A percentile compares a stretch with the other conserved stretches of the same genome.
Conservation (phyloP, 2,329 filamentous ascomycete species). For the Coniochaeta sp. region DNA sequence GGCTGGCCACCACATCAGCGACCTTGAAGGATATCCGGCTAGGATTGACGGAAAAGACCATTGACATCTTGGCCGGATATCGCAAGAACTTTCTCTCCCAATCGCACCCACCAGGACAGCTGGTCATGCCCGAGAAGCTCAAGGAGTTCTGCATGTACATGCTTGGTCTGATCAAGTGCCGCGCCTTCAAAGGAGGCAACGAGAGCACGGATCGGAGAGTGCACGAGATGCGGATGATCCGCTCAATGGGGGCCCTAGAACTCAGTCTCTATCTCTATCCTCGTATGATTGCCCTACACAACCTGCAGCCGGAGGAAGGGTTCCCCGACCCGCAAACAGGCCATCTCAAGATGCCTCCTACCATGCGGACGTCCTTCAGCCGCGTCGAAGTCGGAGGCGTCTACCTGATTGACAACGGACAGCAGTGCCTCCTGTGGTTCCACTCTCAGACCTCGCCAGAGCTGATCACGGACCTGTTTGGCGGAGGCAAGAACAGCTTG, state of each 20-base stretch:
- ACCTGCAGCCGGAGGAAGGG: conserved; percentile 77
- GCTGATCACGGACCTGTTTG: conserved; percentile 83
- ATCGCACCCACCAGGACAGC: conserved; percentile 79
- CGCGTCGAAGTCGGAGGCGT: conserved; percentile 88
- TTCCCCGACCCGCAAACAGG: conserved; percentile 85
- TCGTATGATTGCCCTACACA: conserved; percentile 86
- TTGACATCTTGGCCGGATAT: conserved; percentile 87
- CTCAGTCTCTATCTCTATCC: conserved; percentile 91
- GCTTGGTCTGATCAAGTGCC: conserved; percentile 79
- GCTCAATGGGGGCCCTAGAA: conserved; percentile 78
- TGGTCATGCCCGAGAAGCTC: conserved; percentile 90
- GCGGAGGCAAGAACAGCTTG: conserved; percentile 62
- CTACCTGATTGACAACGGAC: conserved; percentile 93
- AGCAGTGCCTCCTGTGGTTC: conserved; percentile 86
- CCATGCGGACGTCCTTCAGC: conserved; percentile 76
- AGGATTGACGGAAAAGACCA: conserved; percentile 80
- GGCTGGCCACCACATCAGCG: conserved; percentile 62
- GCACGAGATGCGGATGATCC: conserved; percentile 85
- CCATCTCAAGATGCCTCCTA: conserved; percentile 75
- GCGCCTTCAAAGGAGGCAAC: conserved; percentile 87
- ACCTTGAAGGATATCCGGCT: conserved; percentile 79
- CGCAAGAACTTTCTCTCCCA: conserved; percentile 83
- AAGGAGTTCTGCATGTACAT: conserved; percentile 98
- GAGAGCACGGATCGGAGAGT: conserved; percentile 87
- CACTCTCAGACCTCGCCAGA: conserved; percentile 90